These are phyloP conservation scores for Rhizopogon vesiculosus DNA, from an alignment of 768 basidiomycete genomes.

Conservation along the genomic window DNA sequence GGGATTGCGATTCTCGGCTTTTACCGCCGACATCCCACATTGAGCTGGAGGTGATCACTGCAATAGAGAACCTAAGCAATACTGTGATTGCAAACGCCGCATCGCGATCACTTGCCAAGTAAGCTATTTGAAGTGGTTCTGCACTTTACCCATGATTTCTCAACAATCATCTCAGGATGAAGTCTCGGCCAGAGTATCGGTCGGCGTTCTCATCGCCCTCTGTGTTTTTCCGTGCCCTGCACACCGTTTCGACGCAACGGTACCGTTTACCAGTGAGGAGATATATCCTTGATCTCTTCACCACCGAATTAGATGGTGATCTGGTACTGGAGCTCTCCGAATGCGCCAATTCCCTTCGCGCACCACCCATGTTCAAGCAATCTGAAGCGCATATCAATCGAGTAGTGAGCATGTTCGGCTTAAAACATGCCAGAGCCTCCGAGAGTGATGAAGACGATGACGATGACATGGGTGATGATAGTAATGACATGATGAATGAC, in stretches of 20 bases:
- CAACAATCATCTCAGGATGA: conserved; percentile 49
- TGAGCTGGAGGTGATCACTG: conserved; percentile 82
- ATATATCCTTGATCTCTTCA: conserved; percentile 92
- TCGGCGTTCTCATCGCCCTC: conserved; percentile 71
- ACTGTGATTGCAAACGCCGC: conserved; percentile 95
- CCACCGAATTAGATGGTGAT: conserved; percentile 66
- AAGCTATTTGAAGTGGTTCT: conserved; percentile 12
- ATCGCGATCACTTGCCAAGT: conserved; percentile 86
- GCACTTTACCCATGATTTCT: not conserved
- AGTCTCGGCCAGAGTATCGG: conserved; percentile 71
- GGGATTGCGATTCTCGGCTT: conserved; percentile 41
- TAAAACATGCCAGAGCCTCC: conserved; percentile 46
- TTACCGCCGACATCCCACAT: conserved; percentile 60
- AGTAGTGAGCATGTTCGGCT: conserved; percentile 61
- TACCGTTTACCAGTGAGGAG: conserved; percentile 90
- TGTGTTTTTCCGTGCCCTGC: conserved; percentile 81
- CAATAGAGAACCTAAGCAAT: conserved; percentile 91
- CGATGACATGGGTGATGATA: conserved; percentile 46
- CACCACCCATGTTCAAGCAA: conserved; percentile 38
- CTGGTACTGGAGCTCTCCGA: conserved; percentile 52
- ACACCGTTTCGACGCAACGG: conserved; percentile 83
- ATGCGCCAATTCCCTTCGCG: conserved; percentile 46
- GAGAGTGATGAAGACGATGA: conserved; percentile 60
- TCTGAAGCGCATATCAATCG: conserved; percentile 36
- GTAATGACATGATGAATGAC: conserved; percentile 32